Evolutionary conservation across 352 stramenopile genomes (phyloP).

Genomic region (Globisporangium megalacanthum): DNA sequence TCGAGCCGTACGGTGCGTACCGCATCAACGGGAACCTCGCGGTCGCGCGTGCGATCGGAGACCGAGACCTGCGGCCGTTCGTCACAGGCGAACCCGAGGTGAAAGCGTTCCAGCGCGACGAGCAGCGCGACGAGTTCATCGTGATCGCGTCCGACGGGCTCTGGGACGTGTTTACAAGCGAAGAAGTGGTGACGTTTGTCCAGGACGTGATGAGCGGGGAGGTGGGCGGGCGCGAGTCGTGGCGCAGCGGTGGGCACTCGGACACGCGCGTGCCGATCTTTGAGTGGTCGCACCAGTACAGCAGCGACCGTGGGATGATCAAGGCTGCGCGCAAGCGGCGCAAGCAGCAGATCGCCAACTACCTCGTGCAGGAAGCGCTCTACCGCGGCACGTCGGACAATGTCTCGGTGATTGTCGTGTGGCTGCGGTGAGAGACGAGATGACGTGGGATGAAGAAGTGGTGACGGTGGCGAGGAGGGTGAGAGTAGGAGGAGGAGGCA

Average conservation of each 20-base stretch:
- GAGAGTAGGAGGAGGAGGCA: no score
- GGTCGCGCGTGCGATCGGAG: slow-evolving; percentile 87
- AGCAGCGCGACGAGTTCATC: slow-evolving; percentile 88
- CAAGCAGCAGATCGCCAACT: slow-evolving; percentile 90
- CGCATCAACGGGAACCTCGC: slow-evolving; percentile 91
- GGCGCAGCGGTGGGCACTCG: slow-evolving; percentile 71
- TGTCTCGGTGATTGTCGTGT: slow-evolving; percentile 89
- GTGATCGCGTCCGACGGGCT: slow-evolving; percentile 91
- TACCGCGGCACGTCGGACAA: slow-evolving; percentile 90
- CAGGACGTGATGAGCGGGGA: slow-evolving; percentile 84
- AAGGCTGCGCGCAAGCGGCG: slow-evolving; percentile 79
- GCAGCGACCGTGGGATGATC: slow-evolving; percentile 87
- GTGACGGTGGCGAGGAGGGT: no score
- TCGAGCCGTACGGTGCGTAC: slow-evolving; percentile 89
- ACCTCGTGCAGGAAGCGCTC: slow-evolving; percentile 89
- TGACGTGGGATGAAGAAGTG: no score
- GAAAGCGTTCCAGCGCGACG: slow-evolving; percentile 65
- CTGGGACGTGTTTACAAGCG: slow-evolving; percentile 92
- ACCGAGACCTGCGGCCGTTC: slow-evolving; percentile 83
- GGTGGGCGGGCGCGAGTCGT: slow-evolving; percentile 70
- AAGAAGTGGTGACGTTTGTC: slow-evolving; percentile 90
- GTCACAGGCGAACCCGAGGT: slow-evolving; percentile 82
- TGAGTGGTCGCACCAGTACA: slow-evolving; percentile 90
- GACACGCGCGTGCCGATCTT: slow-evolving; percentile 85
- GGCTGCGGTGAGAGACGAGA: no score